phyloP scores from a whole-genome alignment of 1,139 yeast genomes.

The Lodderomyces margitis region DNA sequence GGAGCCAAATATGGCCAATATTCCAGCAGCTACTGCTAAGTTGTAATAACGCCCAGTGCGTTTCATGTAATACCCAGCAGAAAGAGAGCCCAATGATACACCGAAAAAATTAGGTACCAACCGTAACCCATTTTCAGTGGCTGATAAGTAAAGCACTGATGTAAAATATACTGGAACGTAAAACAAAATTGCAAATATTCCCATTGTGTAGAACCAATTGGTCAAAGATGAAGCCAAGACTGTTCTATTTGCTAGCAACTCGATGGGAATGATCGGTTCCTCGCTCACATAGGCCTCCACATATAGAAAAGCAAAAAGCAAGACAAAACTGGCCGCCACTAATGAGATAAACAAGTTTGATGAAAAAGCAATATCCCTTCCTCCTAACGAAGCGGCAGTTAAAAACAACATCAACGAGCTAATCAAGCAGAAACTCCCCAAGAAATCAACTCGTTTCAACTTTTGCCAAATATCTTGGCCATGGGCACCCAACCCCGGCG shows the following conservation, averaged over 20 bases:
- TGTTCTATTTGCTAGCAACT: constrained; percentile 54
- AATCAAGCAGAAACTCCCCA: constrained; percentile 65
- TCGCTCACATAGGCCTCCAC: constrained; percentile 54
- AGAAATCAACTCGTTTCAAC: constrained; percentile 63
- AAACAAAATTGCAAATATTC: constrained; percentile 52
- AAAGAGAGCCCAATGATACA: constrained; percentile 66
- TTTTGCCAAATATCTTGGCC: constrained; percentile 37
- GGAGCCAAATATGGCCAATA: constrained; percentile 47
- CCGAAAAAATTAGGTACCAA: constrained; percentile 67
- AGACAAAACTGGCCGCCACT: constrained; percentile 18
- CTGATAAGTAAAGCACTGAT: constrained; percentile 52
- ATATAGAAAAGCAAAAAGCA: constrained; percentile 39
- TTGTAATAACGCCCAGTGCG: constrained; percentile 64
- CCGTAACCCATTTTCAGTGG: constrained; percentile 63
- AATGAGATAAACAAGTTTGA: constrained; percentile 33
- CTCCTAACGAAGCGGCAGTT: constrained; percentile 70
- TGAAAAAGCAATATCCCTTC: constrained; percentile 48
- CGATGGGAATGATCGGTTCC: constrained; percentile 69
- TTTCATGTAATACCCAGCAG: constrained; percentile 69
- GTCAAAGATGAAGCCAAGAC: constrained; percentile 64
- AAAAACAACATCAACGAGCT: constrained; percentile 51
- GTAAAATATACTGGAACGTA: constrained; percentile 66
- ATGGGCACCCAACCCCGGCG: constrained; percentile 47
- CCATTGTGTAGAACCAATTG: constrained; percentile 64
- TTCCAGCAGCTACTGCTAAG: constrained; percentile 45